Conservation (phyloP, 768 basidiomycete species). For the Leccinum disarticulatum region DNA sequence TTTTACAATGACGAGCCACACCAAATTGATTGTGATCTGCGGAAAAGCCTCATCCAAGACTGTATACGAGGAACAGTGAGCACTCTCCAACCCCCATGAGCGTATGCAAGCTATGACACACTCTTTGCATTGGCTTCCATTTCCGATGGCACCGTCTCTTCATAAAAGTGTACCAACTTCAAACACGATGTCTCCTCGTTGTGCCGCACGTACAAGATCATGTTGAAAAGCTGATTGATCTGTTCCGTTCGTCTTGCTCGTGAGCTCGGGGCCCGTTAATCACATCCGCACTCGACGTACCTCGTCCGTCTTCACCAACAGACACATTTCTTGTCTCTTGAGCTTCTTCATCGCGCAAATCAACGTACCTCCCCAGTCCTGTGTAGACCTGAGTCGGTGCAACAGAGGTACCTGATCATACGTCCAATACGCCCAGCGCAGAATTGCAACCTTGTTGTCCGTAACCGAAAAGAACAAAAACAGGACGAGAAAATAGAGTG, state of each 20-base stretch:
- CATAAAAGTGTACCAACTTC: constrained; percentile 67
- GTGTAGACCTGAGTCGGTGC: constrained; percentile 40
- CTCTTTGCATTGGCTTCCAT: constrained; percentile 71
- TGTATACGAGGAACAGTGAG: constrained; percentile 14
- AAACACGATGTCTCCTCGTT: constrained; percentile 72
- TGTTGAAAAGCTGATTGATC: constrained; percentile 66
- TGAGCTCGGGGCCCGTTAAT: not conserved
- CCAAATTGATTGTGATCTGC: constrained; percentile 61
- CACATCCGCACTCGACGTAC: constrained; percentile 32
- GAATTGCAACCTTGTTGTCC: constrained; percentile 53
- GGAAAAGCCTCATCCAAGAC: constrained; percentile 66
- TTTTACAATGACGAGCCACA: constrained; percentile 17
- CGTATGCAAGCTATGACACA: constrained; percentile 25
- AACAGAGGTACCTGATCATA: constrained; percentile 59
- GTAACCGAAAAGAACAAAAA: constrained; percentile 46
- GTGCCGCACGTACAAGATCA: constrained; percentile 61
- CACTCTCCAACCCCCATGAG: not conserved
- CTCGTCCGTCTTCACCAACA: constrained; percentile 66
- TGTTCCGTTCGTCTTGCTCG: constrained; percentile 23
- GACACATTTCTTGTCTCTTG: constrained; percentile 55
- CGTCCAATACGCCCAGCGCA: constrained; percentile 58
- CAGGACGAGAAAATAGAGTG: constrained; percentile 57
- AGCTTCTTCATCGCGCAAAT: constrained; percentile 45
- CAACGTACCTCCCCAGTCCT: constrained; percentile 43
- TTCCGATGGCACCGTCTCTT: constrained; percentile 62